A percentile compares a stretch with the other conserved stretches of the same genome.
phyloP scores from a whole-genome alignment of 768 basidiomycete species.

The Lactifluus volemus region DNA sequence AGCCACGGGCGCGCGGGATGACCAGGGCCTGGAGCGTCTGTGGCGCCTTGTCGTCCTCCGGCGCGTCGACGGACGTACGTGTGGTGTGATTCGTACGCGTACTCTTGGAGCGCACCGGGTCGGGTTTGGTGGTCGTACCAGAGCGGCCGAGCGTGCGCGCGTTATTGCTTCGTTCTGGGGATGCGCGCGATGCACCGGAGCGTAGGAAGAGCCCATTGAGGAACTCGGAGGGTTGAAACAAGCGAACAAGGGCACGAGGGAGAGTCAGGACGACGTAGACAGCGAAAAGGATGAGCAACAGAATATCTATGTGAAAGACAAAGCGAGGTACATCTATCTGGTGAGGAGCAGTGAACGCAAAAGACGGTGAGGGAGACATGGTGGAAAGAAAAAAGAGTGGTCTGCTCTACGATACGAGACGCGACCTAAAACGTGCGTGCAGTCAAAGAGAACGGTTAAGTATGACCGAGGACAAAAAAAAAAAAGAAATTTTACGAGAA shows the following conservation, averaged over 20 bases:
- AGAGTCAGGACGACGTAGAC: constrained; percentile 14
- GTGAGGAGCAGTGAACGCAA: background rate
- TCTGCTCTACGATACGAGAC: background rate
- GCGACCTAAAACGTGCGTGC: background rate
- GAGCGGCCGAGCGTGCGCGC: constrained; percentile 7
- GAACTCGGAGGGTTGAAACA: constrained; percentile 16
- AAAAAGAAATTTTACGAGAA: background rate
- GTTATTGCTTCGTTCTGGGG: background rate
- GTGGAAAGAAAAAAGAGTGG: background rate
- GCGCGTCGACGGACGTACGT: background rate
- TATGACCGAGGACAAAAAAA: background rate
- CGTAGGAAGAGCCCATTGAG: constrained; percentile 15
- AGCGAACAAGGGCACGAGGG: constrained; percentile 14
- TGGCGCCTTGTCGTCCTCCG: constrained; percentile 2
- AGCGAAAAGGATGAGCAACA: constrained; percentile 11
- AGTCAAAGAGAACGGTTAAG: background rate
- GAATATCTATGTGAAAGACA: constrained; percentile 15
- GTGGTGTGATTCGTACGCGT: constrained; percentile 2
- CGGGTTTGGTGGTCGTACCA: background rate
- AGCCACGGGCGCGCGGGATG: background rate
- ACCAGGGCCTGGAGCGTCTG: background rate
- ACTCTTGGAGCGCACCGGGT: background rate
- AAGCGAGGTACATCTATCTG: background rate
- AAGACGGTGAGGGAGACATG: background rate
- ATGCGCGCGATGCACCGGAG: background rate